Base-by-base conservation (phyloP, 2,329 filamentous ascomycete species). In the Exserohilum turcica region DNA sequence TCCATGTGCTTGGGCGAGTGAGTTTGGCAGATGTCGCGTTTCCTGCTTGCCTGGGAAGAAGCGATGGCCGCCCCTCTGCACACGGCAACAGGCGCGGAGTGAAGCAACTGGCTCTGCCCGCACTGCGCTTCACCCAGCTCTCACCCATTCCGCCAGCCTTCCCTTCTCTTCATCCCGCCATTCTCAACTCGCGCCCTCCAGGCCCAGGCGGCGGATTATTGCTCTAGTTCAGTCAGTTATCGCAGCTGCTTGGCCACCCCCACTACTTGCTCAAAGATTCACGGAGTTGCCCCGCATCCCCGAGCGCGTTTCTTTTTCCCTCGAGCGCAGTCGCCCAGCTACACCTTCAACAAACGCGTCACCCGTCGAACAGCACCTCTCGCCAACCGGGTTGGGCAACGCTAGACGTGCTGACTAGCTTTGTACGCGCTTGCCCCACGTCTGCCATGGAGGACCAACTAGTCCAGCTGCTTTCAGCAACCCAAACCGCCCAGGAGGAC, bases 381-480 rank as follows among this genome's bases (percentile, higher is more conserved):
- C 46, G 43, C 52, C 48, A 57, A 27, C 51, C 52, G 43, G 40
- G 48, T 56, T 61, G 59, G 59, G 59, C 56, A 57, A 60, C 64
- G 61, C 66, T 66, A 66, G 66, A 65, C 61, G 58, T 54, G 62
- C 56, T 56, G 61, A 65, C 61, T 65, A 65, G 62, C 57, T 57
- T 49, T 65, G 51, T 61, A 61, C 62, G 56, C 59, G 54, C 63
- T 57, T 58, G 56, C 61, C 61, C 61, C 59, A 57, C 60, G 52
- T 54, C 52, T 43, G 49, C 54, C 67, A 96, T 96, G 92, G 92
- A 96, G 84, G 88, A 95, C 78, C 88, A 96, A 81, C 86, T 99
- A 76, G 87, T 94, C 67, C 87, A 88, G 76, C 84, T 97, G 74
- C 87, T 99, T 61, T 86, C 88, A 68, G 91, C 92, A 77, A 96